Evolutionary conservation across 768 basidiomycete genomes (phyloP).

Genomic region (Hydnomerulius pinastri): DNA sequence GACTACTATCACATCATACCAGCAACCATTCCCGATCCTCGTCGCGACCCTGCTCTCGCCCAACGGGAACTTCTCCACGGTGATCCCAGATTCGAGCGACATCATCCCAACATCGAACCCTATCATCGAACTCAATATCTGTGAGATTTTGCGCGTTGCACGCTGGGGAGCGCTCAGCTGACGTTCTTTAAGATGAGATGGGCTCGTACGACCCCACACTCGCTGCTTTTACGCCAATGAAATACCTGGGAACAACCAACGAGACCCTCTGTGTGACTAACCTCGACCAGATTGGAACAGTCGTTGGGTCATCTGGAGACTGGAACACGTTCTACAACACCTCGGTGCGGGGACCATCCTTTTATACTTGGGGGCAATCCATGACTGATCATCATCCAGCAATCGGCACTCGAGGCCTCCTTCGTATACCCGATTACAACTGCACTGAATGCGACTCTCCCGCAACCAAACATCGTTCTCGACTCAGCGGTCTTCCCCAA

Average conservation of each 20-base stretch:
- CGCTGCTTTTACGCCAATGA: slow-evolving; percentile 38
- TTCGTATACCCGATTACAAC: not conserved
- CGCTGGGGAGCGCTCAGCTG: not conserved
- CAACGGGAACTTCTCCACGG: slow-evolving; percentile 14
- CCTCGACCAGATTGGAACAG: slow-evolving; percentile 18
- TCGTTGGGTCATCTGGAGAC: slow-evolving; percentile 29
- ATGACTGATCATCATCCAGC: not conserved
- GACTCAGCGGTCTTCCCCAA: slow-evolving; percentile 26
- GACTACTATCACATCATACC: slow-evolving; percentile 27
- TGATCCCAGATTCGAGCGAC: slow-evolving; percentile 10
- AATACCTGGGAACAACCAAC: slow-evolving; percentile 26
- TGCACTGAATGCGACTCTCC: slow-evolving; percentile 7
- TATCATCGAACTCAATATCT: slow-evolving; percentile 29
- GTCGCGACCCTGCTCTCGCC: slow-evolving; percentile 25
- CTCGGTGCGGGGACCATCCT: not conserved
- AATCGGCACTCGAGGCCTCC: not conserved
- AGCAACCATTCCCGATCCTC: slow-evolving; percentile 38
- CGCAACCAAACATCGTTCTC: slow-evolving; percentile 10
- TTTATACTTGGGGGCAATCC: not conserved
- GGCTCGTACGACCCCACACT: slow-evolving; percentile 36
- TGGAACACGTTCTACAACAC: slow-evolving; percentile 5
- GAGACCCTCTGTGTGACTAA: slow-evolving; percentile 16
- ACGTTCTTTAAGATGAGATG: slow-evolving; percentile 13
- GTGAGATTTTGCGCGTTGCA: not conserved
- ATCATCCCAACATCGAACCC: slow-evolving; percentile 23